Evolutionary conservation across 495 filamentous ascomycete species (phyloP).

Genomic region (Achaetomiella virescens): DNA sequence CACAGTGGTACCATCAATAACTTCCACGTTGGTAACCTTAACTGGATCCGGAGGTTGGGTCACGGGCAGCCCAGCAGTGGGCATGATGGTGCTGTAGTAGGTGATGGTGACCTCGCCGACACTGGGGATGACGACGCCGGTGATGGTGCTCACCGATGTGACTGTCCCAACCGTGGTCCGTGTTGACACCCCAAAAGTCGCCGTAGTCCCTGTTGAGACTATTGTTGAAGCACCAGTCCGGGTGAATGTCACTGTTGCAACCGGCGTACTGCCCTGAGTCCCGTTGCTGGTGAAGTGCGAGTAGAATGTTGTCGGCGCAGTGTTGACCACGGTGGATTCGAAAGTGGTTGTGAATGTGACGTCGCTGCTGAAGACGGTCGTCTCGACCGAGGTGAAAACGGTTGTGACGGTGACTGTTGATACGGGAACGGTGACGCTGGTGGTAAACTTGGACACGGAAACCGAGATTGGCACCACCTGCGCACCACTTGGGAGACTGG

Average conservation of each 20-base stretch:
- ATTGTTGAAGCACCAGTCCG: constrained; percentile 4
- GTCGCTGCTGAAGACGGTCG: not conserved
- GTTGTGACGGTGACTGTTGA: constrained; percentile 10
- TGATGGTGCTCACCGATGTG: constrained; percentile 11
- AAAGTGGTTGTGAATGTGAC: constrained; percentile 4
- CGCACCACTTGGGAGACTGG: constrained; percentile 8
- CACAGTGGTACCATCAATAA: constrained; percentile 12
- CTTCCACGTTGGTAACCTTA: constrained; percentile 8
- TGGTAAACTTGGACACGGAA: constrained; percentile 13
- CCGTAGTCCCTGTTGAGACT: not conserved
- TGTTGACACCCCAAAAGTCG: not conserved
- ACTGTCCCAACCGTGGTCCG: not conserved
- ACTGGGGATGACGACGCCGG: constrained; percentile 18
- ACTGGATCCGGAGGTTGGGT: constrained; percentile 3
- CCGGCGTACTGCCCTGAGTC: not conserved
- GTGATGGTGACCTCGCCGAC: constrained; percentile 25
- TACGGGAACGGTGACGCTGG: constrained; percentile 4
- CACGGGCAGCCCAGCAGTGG: not conserved
- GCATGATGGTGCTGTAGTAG: constrained; percentile 20
- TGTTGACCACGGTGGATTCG: not conserved
- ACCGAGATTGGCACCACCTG: constrained; percentile 1
- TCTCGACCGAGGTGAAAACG: constrained; percentile 3
- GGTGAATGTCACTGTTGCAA: not conserved
- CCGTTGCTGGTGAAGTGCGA: constrained; percentile 5
- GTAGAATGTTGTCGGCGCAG: not conserved